These are phyloP conservation scores for Colletotrichum trifolii DNA, from an alignment of 2,329 filamentous ascomycete species.

Conservation along the genomic window DNA sequence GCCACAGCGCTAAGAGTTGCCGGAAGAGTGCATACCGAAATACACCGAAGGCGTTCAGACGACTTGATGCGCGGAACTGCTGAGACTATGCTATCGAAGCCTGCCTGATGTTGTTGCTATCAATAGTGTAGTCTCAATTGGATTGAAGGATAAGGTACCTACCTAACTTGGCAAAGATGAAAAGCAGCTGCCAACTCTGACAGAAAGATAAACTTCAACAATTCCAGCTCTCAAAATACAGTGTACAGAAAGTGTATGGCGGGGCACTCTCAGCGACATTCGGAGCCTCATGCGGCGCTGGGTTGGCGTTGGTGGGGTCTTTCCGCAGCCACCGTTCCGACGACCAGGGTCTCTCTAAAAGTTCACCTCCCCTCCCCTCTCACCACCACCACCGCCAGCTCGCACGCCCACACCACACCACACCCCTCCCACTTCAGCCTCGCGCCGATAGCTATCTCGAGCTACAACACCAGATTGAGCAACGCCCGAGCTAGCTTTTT, in stretches of 20 bases:
- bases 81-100: no score
- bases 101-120: neutral
- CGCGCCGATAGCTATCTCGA: slow-evolving; percentile 11
- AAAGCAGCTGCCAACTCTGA: neutral
- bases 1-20: neutral
- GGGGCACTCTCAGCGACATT: slow-evolving; percentile 27
- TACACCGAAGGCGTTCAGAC: no score
- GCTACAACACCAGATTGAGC: neutral
- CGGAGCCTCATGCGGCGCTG: slow-evolving; percentile 29
- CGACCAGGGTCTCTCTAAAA: slow-evolving; percentile 32
- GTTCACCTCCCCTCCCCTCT: slow-evolving; percentile 26
- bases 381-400: neutral
- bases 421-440: slow-evolving; percentile 21
- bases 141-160: neutral
- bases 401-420: slow-evolving; percentile 17
- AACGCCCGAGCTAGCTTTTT: neutral
- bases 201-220: neutral
- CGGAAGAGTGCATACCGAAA: slow-evolving; percentile 15
- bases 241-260: slow-evolving; percentile 4
- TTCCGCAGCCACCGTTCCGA: slow-evolving; percentile 6
- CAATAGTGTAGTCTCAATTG: neutral
- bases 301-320: slow-evolving; percentile 21
- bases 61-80: no score
- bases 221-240: slow-evolving; percentile 2
- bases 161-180: neutral